Evolutionary conservation across 306 rosid genomes (phyloP), one percentile per base, ranked within the genome.

Genomic region (Cucumis hystrix): DNA sequence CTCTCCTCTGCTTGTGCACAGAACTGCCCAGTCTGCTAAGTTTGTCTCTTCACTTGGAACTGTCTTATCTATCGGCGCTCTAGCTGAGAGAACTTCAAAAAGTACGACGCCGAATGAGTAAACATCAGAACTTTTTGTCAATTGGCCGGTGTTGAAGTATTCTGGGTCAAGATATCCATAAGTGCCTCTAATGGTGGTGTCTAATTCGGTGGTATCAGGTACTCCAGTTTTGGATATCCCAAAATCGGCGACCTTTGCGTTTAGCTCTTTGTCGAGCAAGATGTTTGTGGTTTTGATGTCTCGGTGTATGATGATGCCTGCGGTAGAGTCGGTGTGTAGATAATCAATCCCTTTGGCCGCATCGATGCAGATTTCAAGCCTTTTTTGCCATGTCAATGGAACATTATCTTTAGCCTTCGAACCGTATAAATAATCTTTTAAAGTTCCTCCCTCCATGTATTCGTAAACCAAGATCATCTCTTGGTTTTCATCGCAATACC

Each of bases 281-380:
- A 79, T 79, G 71, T 79, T 80, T 6, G 82, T 80, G n/a, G 79
- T 60, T 71, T 80, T 80, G 1, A 80, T 72, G 41, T 74, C 79
- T 6, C 74, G 33, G 20, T 80, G 82, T 3, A 80, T 74, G 75
- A 80, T 74, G 12, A 64, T 21, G 7, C 56, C 55, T 1, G 57
- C 83, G 6, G 65, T 2, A 0, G 33, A 20, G 64, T 54, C 56
- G 1, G 79, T 35, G 41, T 80, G 76, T 10, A 80, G 30, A 51
- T 80, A 74, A 10, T 63, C 20, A 12, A 74, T 49, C 5, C 76
- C 83, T 17, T 51, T 80, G 5, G 83, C 83, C 12, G 79, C 65
- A 12, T 76, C 74, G 7, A 80, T 51, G 58, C 74, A 79, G 7
- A 71, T 79, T 58, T 59, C 45, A 17, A 79, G 25, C 25, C 60